These are phyloP conservation scores for Fusarium sp. DNA, from an alignment of 2,329 filamentous ascomycete genomes.

Conservation along the genomic window DNA sequence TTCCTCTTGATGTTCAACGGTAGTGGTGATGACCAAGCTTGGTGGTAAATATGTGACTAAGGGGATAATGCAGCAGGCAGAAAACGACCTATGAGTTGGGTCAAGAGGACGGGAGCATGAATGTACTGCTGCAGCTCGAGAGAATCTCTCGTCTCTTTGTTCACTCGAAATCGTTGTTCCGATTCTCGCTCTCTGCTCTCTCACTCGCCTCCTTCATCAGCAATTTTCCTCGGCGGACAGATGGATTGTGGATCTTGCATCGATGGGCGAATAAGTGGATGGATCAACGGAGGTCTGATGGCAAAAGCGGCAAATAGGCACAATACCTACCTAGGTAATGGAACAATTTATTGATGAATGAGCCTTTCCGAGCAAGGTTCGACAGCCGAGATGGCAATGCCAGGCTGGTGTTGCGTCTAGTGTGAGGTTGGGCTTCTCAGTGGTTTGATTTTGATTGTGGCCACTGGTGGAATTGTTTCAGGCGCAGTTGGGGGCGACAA, in stretches of 20 bases:
- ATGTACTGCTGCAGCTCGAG: constrained; percentile 3
- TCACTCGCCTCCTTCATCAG: constrained; percentile 26
- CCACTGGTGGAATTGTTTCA: constrained; percentile 37
- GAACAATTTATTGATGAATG: neutral
- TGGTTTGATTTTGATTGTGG: constrained; percentile 37
- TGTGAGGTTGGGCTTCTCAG: constrained; percentile 25
- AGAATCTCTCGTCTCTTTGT: neutral
- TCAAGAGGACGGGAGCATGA: constrained; percentile 1
- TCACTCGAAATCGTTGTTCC: constrained; percentile 15
- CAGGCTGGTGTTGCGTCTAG: constrained; percentile 11
- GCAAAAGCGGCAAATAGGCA: constrained; percentile 7
- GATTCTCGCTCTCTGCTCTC: neutral
- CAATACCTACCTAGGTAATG: neutral
- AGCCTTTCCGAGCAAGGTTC: neutral
- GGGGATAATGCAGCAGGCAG: constrained; percentile 2
- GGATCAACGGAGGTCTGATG: constrained; percentile 9
- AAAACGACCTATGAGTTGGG: neutral
- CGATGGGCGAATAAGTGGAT: constrained; percentile 4
- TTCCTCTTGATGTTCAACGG: neutral
- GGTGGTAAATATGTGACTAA: constrained; percentile 4
- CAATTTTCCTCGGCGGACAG: constrained; percentile 16
- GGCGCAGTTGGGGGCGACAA: constrained; percentile 34
- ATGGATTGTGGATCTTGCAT: constrained; percentile 28
- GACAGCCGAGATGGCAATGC: constrained; percentile 30
- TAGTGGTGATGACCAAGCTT: constrained; percentile 1